Percentiles rank a stretch among this genome's conserved stretches.
These are phyloP conservation scores for Cadophora malorum DNA, from an alignment of 2,329 filamentous ascomycete species.

Conservation along the genomic window DNA sequence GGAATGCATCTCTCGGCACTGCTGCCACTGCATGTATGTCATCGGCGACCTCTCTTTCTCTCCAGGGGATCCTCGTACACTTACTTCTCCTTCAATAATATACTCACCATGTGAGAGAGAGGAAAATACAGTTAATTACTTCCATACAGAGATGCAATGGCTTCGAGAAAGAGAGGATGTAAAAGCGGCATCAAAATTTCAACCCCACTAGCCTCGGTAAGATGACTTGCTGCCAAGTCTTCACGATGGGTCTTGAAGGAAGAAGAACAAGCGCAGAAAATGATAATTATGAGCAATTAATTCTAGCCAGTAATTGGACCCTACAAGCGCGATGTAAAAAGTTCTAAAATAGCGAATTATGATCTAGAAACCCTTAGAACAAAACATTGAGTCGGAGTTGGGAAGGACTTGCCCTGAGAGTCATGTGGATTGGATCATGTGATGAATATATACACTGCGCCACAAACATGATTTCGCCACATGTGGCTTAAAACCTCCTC, in stretches of 20 bases:
- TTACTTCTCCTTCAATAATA: neutral
- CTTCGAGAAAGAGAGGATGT: neutral
- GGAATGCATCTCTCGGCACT: conserved; percentile 1
- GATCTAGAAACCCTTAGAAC: neutral
- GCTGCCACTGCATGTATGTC: neutral
- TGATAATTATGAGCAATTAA: neutral
- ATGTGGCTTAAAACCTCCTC: conserved; percentile 3
- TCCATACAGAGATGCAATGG: neutral
- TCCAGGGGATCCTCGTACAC: conserved; percentile 13
- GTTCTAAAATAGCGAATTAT: neutral
- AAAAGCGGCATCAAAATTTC: neutral
- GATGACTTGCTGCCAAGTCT: neutral
- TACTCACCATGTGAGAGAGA: neutral
- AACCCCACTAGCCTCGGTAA: neutral
- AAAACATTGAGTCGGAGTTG: neutral
- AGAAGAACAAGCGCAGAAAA: neutral
- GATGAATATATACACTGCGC: neutral
- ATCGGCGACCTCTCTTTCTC: conserved; percentile 3
- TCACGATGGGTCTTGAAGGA: neutral
- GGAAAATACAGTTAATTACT: conserved; percentile 4
- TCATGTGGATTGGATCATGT: neutral
- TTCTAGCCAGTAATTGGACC: neutral
- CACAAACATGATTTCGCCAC: conserved; percentile 8
- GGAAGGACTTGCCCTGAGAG: neutral
- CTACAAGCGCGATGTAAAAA: neutral